Base-by-base conservation (phyloP, 352 stramenopile species). In the Phytophthora idaei region DNA sequence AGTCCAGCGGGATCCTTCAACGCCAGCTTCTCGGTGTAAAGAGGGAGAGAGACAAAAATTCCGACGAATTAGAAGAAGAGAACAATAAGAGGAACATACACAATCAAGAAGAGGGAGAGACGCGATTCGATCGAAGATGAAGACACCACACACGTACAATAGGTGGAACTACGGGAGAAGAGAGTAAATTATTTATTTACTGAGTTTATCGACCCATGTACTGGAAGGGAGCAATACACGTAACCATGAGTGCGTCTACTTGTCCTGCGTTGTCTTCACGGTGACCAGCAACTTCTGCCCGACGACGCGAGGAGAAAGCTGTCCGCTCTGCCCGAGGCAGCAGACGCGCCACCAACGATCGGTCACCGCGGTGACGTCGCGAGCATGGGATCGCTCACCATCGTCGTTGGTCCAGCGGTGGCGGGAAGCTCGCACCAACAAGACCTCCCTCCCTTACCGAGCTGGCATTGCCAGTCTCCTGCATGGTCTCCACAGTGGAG, bases 181-280 rank as follows among this genome's bases (percentile, higher is more conserved):
- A 64, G 46, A 69, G 67, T 71, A 69, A 72, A 75, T 69, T 78
- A 78, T 78, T 78, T 78, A 78, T 78, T 78, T 75, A 78, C 71
- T 75, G 61, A 67, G 70, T 77, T 69, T 58, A 61, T 76, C 46
- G 54, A 59, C 52, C 54, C 54, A 56, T 56, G 49, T 60, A 54
- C 55, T 59, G 34, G 46, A 49, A 61, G 50, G 57, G 67, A 71
- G 67, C 59, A 73, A 73, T 72, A 73, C 55, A 76, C 52, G 54
- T 62, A 59, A 49, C 45, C 17, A 56, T 71, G 57, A 62, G 44
- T 67, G 50, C 8, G 9, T 27, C 9, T 31, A 56, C 31, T 49
- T 67, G 44, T 59, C 51, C 34, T 57, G 39, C 25, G 28, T 62
- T 45, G n/a, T 62, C 34, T 56, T 55, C 11, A 34, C 29, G 11